A percentile compares a stretch with the other conserved stretches of the same genome.
These are phyloP conservation scores for Candida cerambycidarum DNA, from an alignment of 805 yeast species.

Conservation along the genomic window DNA sequence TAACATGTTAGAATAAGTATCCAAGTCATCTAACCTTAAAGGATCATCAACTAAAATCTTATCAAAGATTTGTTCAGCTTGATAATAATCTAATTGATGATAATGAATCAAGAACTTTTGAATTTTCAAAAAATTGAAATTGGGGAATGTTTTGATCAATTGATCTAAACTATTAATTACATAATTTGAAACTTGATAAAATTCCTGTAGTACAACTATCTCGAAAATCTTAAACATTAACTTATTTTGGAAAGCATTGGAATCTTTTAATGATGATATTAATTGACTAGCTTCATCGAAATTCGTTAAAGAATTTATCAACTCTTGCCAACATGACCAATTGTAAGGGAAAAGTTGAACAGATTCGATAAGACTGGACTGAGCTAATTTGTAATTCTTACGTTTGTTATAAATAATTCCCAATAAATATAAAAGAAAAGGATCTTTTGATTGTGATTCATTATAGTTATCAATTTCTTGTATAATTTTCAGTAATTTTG, in stretches of 20 bases:
- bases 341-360: constrained; percentile 72
- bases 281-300: constrained; percentile 57
- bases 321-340: constrained; percentile 93
- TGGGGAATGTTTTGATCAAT: constrained; percentile 63
- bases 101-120: constrained; percentile 83
- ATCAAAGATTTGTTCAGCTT: constrained; percentile 80
- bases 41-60: constrained; percentile 74
- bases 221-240: constrained; percentile 56
- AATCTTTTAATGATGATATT: constrained; percentile 36
- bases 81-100: constrained; percentile 80
- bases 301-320: constrained; percentile 58
- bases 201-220: constrained; percentile 70
- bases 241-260: constrained; percentile 29
- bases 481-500: constrained; percentile 32
- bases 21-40: constrained; percentile 84
- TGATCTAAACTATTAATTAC: constrained; percentile 40
- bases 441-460: constrained; percentile 33
- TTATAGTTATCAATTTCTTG: constrained; percentile 40
- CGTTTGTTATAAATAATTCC: constrained; percentile 69
- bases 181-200: constrained; percentile 57
- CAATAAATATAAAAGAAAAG: constrained; percentile 68
- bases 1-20: constrained; percentile 88
- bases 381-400: constrained; percentile 61
- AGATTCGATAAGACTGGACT: constrained; percentile 58
- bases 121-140: constrained; percentile 68